These are phyloP conservation scores for Oryza australiensis DNA, from an alignment of 176 grass and related monocot genomes.

Conservation along the genomic window DNA sequence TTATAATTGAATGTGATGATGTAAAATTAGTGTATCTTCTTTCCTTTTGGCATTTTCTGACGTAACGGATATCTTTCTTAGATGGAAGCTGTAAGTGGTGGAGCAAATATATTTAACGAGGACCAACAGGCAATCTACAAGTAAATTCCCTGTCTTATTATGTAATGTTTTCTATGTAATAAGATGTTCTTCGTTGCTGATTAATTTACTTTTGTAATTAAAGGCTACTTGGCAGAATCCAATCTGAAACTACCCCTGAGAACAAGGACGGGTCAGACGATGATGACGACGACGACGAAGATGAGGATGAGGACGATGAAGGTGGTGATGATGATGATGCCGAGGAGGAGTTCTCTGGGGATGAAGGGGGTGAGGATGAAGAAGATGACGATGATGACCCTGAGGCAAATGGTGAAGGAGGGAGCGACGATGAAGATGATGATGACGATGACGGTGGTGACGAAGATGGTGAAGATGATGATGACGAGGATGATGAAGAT, in stretches of 20 bases:
- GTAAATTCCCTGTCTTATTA: slow-evolving; percentile 22
- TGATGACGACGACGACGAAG: slow-evolving; percentile 43
- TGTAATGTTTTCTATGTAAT: neutral
- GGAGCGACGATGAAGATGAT: slow-evolving; percentile 34
- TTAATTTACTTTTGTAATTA: neutral
- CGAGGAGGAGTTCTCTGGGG: slow-evolving; percentile 52
- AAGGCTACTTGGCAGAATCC: slow-evolving; percentile 58
- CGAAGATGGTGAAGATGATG: slow-evolving; percentile 7
- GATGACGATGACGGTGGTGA: slow-evolving; percentile 18
- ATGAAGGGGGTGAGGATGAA: slow-evolving; percentile 50
- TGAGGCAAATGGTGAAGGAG: slow-evolving; percentile 59
- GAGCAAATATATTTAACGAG: slow-evolving; percentile 18
- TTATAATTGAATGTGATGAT: neutral
- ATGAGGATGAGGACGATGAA: slow-evolving; percentile 45
- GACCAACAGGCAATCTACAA: slow-evolving; percentile 43
- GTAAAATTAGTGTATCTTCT: neutral
- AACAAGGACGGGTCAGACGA: slow-evolving; percentile 79
- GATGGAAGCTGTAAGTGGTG: slow-evolving; percentile 28
- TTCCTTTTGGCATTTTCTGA: neutral
- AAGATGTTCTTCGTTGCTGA: neutral
- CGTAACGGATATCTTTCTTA: slow-evolving; percentile 11
- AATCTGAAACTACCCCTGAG: slow-evolving; percentile 45
- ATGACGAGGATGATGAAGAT: slow-evolving; percentile 43
- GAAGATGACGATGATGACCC: slow-evolving; percentile 59
- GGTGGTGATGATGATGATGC: slow-evolving; percentile 50